A percentile compares a stretch with the other conserved stretches of the same genome.
These are phyloP conservation scores for Hymenoscyphus linearis DNA, from an alignment of 2,329 filamentous ascomycete genomes.

Conservation along the genomic window DNA sequence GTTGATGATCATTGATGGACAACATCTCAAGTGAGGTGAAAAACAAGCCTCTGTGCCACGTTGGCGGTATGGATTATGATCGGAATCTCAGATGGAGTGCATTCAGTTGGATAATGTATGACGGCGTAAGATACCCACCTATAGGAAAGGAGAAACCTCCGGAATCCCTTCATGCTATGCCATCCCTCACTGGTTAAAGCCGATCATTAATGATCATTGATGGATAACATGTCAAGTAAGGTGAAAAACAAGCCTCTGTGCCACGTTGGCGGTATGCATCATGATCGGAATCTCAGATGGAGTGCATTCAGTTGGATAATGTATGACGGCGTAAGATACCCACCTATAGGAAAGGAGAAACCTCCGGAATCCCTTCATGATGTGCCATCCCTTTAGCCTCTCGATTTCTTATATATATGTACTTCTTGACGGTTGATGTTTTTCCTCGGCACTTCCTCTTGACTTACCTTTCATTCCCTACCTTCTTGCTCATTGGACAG, in stretches of 20 bases:
- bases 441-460: slow-evolving; percentile 8
- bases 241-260: background rate
- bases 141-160: background rate
- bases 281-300: background rate
- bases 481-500: background rate
- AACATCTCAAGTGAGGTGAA: background rate
- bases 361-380: background rate
- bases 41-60: slow-evolving; percentile 2
- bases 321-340: background rate
- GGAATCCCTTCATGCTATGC: background rate
- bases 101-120: background rate
- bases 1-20: background rate
- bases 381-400: background rate
- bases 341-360: background rate
- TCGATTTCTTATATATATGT: background rate
- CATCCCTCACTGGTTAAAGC: background rate
- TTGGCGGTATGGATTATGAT: background rate
- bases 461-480: slow-evolving; percentile 4
- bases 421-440: background rate
- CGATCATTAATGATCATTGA: background rate
- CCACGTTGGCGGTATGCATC: background rate
- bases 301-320: background rate
- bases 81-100: background rate
- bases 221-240: background rate
- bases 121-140: background rate